Base-by-base conservation (phyloP, 2,329 filamentous ascomycete species). In the Blumeria hordei region DNA sequence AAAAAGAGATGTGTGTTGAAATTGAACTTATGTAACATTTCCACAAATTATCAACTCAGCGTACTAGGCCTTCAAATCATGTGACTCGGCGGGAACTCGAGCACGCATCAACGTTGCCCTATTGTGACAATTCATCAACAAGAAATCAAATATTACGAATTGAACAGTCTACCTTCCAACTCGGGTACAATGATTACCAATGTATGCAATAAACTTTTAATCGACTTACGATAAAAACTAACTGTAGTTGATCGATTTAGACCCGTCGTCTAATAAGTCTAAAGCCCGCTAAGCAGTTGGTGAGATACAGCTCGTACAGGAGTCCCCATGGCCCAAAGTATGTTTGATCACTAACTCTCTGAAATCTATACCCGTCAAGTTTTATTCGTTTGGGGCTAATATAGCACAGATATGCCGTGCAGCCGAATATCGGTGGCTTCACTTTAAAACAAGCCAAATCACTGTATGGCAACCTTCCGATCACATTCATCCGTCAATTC, bases 251-350 rank as follows among this genome's bases (percentile, higher is more conserved):
- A n/a, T 16, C 7, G 9, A 6, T 8, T n/a, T 39, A 52, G 50
- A 18, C 18, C 21, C 52, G 16, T n/a, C n/a, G 16, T 34, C 16
- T 28, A 45, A 54, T 32, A 35, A 37, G 53, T 41, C 14, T 54
- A n/a, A 14, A 34, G 37, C 28, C 39, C 33, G n/a, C 41, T 35
- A 45, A 16, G 35, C 12, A 35, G 32, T 34, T 12, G 10, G 12
- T 18, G 16, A 36, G 53, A 32, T 64, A 64, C 51, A 18, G 32
- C 18, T 60, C 66, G 58, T 81, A 79, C 73, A 74, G 74, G 70
- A 81, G 76, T 69, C 70, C 73, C 61, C 80, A 77, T 66, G 78
- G 77, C 66, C 79, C 79, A 54, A 81, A 80, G 79, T 82, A 76
- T 70, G 72, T 69, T 58, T 21, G 18, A 6, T 10, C 16, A 21